A percentile compares a stretch with the other conserved stretches of the same genome.
phyloP scores from a whole-genome alignment of 345 rosid species.

The Ceriops tagal region DNA sequence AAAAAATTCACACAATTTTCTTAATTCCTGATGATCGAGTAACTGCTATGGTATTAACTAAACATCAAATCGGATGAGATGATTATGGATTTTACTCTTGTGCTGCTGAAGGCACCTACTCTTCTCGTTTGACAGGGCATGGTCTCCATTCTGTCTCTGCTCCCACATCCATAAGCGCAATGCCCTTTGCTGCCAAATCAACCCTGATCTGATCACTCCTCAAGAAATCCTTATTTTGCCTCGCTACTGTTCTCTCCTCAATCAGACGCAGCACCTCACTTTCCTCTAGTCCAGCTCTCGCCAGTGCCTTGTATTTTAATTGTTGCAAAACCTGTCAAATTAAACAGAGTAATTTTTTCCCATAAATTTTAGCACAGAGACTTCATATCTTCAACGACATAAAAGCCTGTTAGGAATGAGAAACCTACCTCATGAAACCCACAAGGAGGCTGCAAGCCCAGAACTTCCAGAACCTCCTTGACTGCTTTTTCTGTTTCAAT shows the following conservation, averaged over 20 bases:
- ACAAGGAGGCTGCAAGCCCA: slow-evolving; percentile 56
- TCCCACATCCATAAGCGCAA: slow-evolving; percentile 83
- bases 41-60: neutral
- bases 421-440: slow-evolving; percentile 49
- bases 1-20: too few species aligned
- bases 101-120: neutral
- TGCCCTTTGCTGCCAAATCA: slow-evolving; percentile 55
- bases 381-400: neutral
- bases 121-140: slow-evolving; percentile 38
- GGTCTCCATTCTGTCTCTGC: slow-evolving; percentile 81
- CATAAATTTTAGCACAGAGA: neutral
- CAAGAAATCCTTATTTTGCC: slow-evolving; percentile 63
- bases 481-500: slow-evolving; percentile 55
- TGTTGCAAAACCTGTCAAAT: slow-evolving; percentile 48
- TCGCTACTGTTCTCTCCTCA: slow-evolving; percentile 53
- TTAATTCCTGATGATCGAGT: too few species aligned
- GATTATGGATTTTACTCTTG: neutral
- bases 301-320: slow-evolving; percentile 61
- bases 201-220: slow-evolving; percentile 72
- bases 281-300: slow-evolving; percentile 57
- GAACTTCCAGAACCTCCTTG: slow-evolving; percentile 47
- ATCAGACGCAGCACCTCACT: slow-evolving; percentile 45
- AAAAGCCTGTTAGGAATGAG: neutral
- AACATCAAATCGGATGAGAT: slow-evolving; percentile 8
- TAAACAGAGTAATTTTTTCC: neutral